A percentile compares a stretch with the other conserved stretches of the same genome.
These are phyloP conservation scores for Xylaria curta DNA, from an alignment of 495 filamentous ascomycete species.

Conservation along the genomic window DNA sequence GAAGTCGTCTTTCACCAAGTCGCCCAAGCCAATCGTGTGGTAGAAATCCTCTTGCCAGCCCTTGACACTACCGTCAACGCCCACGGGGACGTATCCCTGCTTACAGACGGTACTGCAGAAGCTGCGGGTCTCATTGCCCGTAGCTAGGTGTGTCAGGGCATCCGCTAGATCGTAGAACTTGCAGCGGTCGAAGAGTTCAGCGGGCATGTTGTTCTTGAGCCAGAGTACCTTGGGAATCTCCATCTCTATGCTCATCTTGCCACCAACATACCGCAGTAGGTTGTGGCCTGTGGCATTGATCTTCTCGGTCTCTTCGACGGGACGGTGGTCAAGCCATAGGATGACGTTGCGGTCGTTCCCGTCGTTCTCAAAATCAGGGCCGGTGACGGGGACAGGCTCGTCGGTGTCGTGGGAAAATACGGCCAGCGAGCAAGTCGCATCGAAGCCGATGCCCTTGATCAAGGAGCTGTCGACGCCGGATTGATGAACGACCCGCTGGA, in stretches of 20 bases:
- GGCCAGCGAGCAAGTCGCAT: slow-evolving; percentile 93
- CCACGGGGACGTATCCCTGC: slow-evolving; percentile 92
- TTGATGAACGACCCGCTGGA: slow-evolving; percentile 76
- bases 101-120: slow-evolving; percentile 96
- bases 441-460: slow-evolving; percentile 91
- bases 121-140: slow-evolving; percentile 89
- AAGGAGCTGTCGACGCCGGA: slow-evolving; percentile 74
- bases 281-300: slow-evolving; percentile 94
- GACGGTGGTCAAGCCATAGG: slow-evolving; percentile 91
- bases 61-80: slow-evolving; percentile 95
- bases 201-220: slow-evolving; percentile 98
- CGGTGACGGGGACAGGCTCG: slow-evolving; percentile 87
- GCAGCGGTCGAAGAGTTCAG: slow-evolving; percentile 84
- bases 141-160: slow-evolving; percentile 93
- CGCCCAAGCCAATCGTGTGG: slow-evolving; percentile 77
- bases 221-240: slow-evolving; percentile 97
- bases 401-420: slow-evolving; percentile 89
- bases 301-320: slow-evolving; percentile 82
- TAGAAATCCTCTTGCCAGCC: slow-evolving; percentile 98
- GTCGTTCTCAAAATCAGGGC: slow-evolving; percentile 79
- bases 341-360: slow-evolving; percentile 87
- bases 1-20: slow-evolving; percentile 84
- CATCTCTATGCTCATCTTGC: slow-evolving; percentile 98
- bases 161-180: slow-evolving; percentile 96
- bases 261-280: slow-evolving; percentile 93